Evolutionary conservation across 108 stramenopile species (phyloP).

Genomic region (Chaetoceros muelleri): DNA sequence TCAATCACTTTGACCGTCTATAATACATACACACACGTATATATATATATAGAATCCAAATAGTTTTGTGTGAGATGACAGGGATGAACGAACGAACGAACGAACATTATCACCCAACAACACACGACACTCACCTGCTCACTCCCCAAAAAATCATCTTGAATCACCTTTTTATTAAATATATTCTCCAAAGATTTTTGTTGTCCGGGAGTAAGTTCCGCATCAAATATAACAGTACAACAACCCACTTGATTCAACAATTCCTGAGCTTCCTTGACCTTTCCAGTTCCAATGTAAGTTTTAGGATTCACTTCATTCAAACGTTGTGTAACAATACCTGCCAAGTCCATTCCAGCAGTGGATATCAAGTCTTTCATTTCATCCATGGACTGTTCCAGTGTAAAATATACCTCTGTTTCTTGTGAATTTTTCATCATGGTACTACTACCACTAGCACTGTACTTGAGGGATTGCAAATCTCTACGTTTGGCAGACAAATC

Average conservation of each 20-base stretch:
- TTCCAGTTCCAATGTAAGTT: slow-evolving; percentile 83
- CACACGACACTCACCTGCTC: too few relatives aligned
- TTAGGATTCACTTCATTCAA: slow-evolving; percentile 85
- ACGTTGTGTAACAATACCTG: slow-evolving; percentile 79
- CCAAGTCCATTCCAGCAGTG: slow-evolving; percentile 81
- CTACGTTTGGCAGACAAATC: slow-evolving; percentile 35
- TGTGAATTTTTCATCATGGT: slow-evolving; percentile 1
- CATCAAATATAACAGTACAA: slow-evolving; percentile 88
- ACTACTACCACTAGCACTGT: slow-evolving; percentile 12
- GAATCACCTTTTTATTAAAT: slow-evolving; percentile 64
- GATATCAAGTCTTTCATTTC: slow-evolving; percentile 90
- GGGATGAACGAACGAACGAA: background rate
- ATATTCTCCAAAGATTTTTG: slow-evolving; percentile 78
- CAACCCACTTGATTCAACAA: slow-evolving; percentile 37
- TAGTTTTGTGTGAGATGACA: background rate
- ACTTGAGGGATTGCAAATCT: slow-evolving; percentile 8
- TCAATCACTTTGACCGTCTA: slow-evolving; percentile 78
- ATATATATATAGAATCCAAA: too few relatives aligned
- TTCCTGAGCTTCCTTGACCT: slow-evolving; percentile 54
- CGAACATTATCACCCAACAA: too few relatives aligned
- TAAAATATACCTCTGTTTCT: slow-evolving; percentile 33
- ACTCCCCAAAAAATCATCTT: slow-evolving; percentile 63
- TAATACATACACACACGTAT: background rate
- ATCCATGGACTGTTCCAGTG: slow-evolving; percentile 82
- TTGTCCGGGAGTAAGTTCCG: slow-evolving; percentile 90